These are phyloP conservation scores for Epicoccum nigrum DNA, from an alignment of 2,329 filamentous ascomycete genomes.

Conservation along the genomic window DNA sequence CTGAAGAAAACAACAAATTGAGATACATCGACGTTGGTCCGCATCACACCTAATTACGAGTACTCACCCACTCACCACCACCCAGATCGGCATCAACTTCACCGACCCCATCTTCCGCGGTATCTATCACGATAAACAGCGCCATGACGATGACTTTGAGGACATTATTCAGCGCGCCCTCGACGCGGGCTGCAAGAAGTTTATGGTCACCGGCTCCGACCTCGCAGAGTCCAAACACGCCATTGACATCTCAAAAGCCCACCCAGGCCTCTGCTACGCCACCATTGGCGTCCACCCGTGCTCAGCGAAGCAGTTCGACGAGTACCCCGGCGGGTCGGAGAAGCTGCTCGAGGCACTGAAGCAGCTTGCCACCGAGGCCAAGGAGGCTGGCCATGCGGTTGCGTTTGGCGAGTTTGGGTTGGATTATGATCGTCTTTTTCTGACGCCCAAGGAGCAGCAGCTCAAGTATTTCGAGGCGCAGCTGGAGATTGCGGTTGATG, in stretches of 20 bases:
- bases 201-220: constrained; percentile 93
- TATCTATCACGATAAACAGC: constrained; percentile 78
- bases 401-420: constrained; percentile 96
- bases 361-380: constrained; percentile 66
- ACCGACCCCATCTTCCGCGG: constrained; percentile 91
- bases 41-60: constrained; percentile 20
- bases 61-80: constrained; percentile 16
- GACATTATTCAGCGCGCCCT: constrained; percentile 79
- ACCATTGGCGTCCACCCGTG: constrained; percentile 96
- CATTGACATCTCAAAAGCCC: constrained; percentile 72
- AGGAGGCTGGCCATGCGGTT: constrained; percentile 64
- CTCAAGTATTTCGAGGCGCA: constrained; percentile 85
- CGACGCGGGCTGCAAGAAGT: constrained; percentile 80
- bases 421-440: constrained; percentile 90
- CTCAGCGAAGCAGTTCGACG: constrained; percentile 78
- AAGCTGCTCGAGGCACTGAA: constrained; percentile 65
- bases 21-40: constrained; percentile 54
- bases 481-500: constrained; percentile 75
- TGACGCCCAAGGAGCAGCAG: constrained; percentile 79
- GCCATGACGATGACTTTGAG: constrained; percentile 74
- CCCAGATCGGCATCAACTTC: constrained; percentile 88
- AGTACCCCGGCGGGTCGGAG: constrained; percentile 63
- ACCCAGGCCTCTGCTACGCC: constrained; percentile 81
- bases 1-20: constrained; percentile 22
- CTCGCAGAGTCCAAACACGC: constrained; percentile 78